Evolutionary conservation across 495 filamentous ascomycete genomes (phyloP), one percentile per base, ranked within the genome.

Genomic region (Annulohypoxylon maeteangense): DNA sequence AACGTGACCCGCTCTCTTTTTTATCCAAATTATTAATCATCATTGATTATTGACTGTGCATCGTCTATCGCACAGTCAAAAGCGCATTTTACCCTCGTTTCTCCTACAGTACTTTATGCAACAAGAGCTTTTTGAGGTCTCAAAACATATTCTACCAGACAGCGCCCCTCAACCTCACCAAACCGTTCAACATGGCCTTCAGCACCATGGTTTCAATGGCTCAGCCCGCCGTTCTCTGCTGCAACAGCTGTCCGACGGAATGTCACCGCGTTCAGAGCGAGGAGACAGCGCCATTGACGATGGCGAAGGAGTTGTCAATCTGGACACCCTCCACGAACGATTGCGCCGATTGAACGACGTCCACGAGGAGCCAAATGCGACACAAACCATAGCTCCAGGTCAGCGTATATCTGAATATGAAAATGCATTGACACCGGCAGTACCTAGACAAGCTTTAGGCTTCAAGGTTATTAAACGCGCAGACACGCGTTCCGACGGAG

Each of bases 41-140:
- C 20, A 45, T 47, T 14, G 18, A n/a, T 42, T 44, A 70, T 64
- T 75, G 74, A 74, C 75, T 78, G 75, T 78, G 75, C 75, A 70
- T 63, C 82, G 85, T 83, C 22, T 60, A 66, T 74, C 44, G 92
- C 88, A 93, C 92, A 91, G 92, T 93, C 91, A 80, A 79, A 79
- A 74, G 50, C 60, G 69, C 64, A 54, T 59, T 62, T 56, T 61
- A 64, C 65, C 71, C 75, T 73, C 61, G 71, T 81, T 74, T 80
- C 78, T 75, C 66, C 70, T 68, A 81, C 80, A 79, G 78, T 78
- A 82, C 83, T 97, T 90, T 96, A 97, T 97, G 94, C 93, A 95
- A 89, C 82, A 90, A 88, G 90, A 91, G 88, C 85, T 86, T 75
- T 81, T 84, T 79, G 85, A 88, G 79, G 83, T 83, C 84, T 84